Evolutionary conservation across 768 basidiomycete species (phyloP), one percentile per base, ranked within the genome.

Genomic region (Sporobolomyces phaffii): DNA sequence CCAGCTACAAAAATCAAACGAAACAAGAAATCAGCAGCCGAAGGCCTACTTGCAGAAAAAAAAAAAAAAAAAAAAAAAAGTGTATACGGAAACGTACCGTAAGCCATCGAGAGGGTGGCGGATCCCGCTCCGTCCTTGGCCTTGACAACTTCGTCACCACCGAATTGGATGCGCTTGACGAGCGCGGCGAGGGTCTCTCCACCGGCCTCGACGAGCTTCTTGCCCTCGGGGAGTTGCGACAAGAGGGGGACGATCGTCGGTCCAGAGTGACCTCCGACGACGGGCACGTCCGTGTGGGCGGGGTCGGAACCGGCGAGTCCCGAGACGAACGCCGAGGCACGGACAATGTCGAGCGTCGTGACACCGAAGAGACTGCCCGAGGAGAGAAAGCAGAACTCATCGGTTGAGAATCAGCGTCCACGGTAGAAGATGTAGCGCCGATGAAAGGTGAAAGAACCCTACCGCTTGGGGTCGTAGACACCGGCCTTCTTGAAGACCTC

Each of bases 111-210:
- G 64, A 88, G 83, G 31, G 87, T 88, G 40, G 87, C 87, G 45
- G 83, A 84, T 59, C 87, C 87, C 44, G 86, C 85, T 72, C 87
- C 87, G 72, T 93, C 92, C 83, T 98, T 98, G 56, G 93, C 93
- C 83, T 96, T 87, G 77, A 98, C 94, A 70, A 97, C 93, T 80
- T 97, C 93, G 75, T 99, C 94, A 80, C 94, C 94, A 77, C 94
- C 94, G 73, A 85, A 98, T 78, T 99, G 94, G 77, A 98, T 97
- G 63, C 94, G 85, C 81, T 94, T 80, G 61, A 99, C 87, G 69
- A 97, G 83, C 76, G 85, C 84, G 33, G 84, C 82, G 76, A 87
- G 88, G 40, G 77, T 81, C 77, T 91, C 89, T 66, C 89, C 88
- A 51, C 82, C 77, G 34, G 51, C 68, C 67, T 73, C 79, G 53